Evolutionary conservation across 768 basidiomycete genomes (phyloP), one percentile per base, ranked within the genome.

Genomic region (Pulveroboletus sp.): DNA sequence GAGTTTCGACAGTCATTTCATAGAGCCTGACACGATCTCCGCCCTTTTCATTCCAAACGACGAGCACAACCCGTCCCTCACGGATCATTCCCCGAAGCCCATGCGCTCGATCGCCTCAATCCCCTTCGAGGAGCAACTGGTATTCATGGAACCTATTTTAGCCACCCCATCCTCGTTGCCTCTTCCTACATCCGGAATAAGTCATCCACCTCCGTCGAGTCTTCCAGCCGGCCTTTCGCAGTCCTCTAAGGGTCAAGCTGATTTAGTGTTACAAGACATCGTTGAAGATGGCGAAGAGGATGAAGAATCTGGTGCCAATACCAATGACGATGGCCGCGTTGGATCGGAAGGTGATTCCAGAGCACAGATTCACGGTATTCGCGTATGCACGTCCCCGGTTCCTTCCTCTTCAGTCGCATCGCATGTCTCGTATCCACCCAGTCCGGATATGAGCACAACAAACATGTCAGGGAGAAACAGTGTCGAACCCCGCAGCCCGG

Each of bases 111-210:
- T 25, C 36, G 29, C 42, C 34, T 63, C 23, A 37, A 65, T 47
- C 23, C 55, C 58, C 2, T 54, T 51, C 43, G 43, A 49, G 8
- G 55, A 42, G 36, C 46, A 45, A 13, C 46, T 47, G 6, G 33
- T 69, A 40, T 64, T 68, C 20, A 82, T 85, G 43, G 79, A 84
- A 46, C 80, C 82, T 25, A 70, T 84, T n/a, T 57, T 82, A 27
- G 67, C 72, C 8, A 68, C 56, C 1, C 51, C 50, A 16, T 64
- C 72, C 10, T 62, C 71, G 16, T 47, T 45, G 14, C 52, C 41
- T 14, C 51, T 51, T 2, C 16, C 48, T 12, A 55, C 61, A 24
- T 52, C 58, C 40, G 63, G 60, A 50, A 17, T 36, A 34, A 51
- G 60, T 43, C 58, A 72, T 45, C 65, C 72, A 14, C 64, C 73